Evolutionary conservation across 768 basidiomycete species (phyloP).

Genomic region (Rhodotorula toruloides): DNA sequence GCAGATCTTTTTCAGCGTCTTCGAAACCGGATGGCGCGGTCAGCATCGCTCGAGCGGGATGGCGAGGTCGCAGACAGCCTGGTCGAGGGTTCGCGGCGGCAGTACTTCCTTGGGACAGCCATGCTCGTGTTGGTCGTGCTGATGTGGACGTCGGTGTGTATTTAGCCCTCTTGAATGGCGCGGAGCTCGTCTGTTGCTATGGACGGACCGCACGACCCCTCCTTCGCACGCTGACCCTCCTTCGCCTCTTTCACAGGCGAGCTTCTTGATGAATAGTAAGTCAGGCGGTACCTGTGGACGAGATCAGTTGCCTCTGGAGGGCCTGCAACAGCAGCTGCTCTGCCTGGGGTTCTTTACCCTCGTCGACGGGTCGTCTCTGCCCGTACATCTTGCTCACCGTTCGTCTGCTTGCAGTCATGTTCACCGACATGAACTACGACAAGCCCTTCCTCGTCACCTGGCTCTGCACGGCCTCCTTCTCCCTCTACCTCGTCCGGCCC

Average conservation of each 20-base stretch:
- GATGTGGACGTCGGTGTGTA: no score
- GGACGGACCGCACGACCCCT: no score
- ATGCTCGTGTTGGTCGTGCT: conserved; percentile 57
- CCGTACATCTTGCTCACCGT: not conserved
- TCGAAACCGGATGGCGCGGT: conserved; percentile 1
- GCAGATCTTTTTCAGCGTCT: no score
- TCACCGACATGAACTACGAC: conserved; percentile 54
- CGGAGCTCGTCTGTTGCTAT: no score
- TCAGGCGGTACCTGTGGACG: not conserved
- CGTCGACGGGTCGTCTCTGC: not conserved
- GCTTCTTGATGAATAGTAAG: conserved; percentile 34
- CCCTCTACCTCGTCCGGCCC: conserved; percentile 58
- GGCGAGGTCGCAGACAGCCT: not conserved
- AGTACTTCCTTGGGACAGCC: conserved; percentile 60
- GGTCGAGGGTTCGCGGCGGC: conserved; percentile 36
- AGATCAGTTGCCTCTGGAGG: not conserved
- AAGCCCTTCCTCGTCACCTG: conserved; percentile 62
- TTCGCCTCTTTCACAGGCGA: conserved; percentile 3
- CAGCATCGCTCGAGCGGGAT: not conserved
- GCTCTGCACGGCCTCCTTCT: conserved; percentile 83
- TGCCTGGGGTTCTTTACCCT: not conserved
- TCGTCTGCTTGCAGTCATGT: conserved; percentile 63
- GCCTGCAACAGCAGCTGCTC: not conserved
- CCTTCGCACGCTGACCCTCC: not conserved
- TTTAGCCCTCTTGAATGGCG: no score